A percentile compares a stretch with the other conserved stretches of the same genome.
These are phyloP conservation scores for Neurospora intermedia DNA, from an alignment of 495 filamentous ascomycete genomes.

Conservation along the genomic window DNA sequence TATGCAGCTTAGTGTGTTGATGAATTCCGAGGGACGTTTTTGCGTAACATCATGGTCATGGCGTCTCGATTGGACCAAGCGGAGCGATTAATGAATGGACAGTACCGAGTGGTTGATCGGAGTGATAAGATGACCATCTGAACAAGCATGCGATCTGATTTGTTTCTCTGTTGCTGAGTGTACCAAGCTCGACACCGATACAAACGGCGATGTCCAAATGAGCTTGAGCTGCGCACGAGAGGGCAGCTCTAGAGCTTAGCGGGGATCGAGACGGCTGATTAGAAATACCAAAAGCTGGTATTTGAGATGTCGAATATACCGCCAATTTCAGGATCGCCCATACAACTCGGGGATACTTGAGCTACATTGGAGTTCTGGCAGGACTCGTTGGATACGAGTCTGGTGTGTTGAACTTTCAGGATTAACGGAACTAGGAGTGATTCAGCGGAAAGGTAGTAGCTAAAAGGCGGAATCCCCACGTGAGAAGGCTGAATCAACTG, in stretches of 20 bases:
- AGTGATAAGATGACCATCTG: neutral
- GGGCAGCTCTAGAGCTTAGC: neutral
- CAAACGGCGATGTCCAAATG: neutral
- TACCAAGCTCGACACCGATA: neutral
- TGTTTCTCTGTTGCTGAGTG: neutral
- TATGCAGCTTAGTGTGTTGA: slow-evolving; percentile 8
- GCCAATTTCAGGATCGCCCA: neutral
- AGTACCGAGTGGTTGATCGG: neutral
- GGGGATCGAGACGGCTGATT: neutral
- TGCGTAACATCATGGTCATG: neutral
- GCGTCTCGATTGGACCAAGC: neutral
- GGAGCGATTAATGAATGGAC: neutral
- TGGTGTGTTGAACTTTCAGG: neutral
- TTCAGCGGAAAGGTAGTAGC: neutral
- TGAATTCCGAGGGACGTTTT: neutral
- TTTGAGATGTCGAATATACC: neutral
- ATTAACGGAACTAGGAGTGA: neutral
- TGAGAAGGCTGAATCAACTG: neutral
- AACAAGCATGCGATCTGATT: neutral
- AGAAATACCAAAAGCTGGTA: neutral
- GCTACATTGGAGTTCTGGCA: neutral
- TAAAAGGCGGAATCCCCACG: neutral
- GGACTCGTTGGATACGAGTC: neutral
- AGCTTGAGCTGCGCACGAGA: neutral
- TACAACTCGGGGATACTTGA: neutral